Percentiles rank a stretch among this genome's conserved stretches.
Conservation (phyloP, 2,329 filamentous ascomycete species). For the Orbilia quercus region DNA sequence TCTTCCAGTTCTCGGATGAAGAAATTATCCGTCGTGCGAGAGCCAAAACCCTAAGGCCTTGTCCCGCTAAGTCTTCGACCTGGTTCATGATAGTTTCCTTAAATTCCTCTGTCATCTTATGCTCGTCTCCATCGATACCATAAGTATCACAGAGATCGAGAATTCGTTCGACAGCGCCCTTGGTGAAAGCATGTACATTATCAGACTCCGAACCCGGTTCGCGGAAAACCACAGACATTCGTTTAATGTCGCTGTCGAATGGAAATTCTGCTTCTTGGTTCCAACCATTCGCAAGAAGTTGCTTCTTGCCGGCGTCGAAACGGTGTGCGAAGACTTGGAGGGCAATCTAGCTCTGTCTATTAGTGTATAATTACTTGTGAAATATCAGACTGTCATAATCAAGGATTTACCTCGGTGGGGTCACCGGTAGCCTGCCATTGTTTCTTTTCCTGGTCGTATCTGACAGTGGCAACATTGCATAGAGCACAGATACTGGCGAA, state of each 20-base stretch:
- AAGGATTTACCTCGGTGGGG: slow-evolving; percentile 68
- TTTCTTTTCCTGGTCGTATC: slow-evolving; percentile 65
- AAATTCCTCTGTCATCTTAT: slow-evolving; percentile 62
- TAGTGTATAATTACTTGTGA: background rate
- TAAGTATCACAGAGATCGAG: slow-evolving; percentile 72
- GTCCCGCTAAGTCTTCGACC: slow-evolving; percentile 75
- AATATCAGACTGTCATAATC: background rate
- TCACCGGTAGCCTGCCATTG: slow-evolving; percentile 72
- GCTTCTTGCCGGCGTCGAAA: slow-evolving; percentile 72
- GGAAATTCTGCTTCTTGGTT: slow-evolving; percentile 75
- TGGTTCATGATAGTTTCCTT: slow-evolving; percentile 71
- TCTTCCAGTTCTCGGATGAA: slow-evolving; percentile 63
- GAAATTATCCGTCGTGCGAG: slow-evolving; percentile 65
- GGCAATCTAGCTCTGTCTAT: slow-evolving; percentile 62
- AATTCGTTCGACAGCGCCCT: slow-evolving; percentile 77
- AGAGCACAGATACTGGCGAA: slow-evolving; percentile 63
- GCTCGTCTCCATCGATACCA: slow-evolving; percentile 63
- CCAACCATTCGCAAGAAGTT: slow-evolving; percentile 67
- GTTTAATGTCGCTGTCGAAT: slow-evolving; percentile 78
- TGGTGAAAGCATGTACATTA: slow-evolving; percentile 66
- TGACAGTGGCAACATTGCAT: slow-evolving; percentile 74
- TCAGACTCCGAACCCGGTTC: slow-evolving; percentile 26
- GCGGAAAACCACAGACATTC: slow-evolving; percentile 61
- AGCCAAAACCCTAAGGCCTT: slow-evolving; percentile 76
- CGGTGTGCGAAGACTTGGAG: slow-evolving; percentile 79